These are phyloP conservation scores for Calocybe gangraenosa DNA, from an alignment of 768 basidiomycete species.

Conservation along the genomic window DNA sequence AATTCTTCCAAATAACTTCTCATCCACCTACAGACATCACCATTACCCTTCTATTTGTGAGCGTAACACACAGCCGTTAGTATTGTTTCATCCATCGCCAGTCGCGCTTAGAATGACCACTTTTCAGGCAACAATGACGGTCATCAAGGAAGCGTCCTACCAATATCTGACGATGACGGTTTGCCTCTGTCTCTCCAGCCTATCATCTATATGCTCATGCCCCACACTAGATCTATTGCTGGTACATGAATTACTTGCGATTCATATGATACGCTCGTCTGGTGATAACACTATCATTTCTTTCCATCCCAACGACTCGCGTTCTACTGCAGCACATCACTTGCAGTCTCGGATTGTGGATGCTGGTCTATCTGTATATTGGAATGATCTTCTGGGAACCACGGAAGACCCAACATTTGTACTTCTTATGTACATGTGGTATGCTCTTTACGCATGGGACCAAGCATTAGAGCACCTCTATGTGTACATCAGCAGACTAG, in stretches of 20 bases:
- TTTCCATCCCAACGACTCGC: slow-evolving; percentile 11
- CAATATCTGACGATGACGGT: slow-evolving; percentile 3
- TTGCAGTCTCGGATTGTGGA: slow-evolving; percentile 10
- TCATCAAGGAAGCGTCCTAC: slow-evolving; percentile 5
- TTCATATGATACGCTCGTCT: slow-evolving; percentile 31
- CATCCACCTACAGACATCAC: slow-evolving; percentile 39
- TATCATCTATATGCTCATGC: neutral
- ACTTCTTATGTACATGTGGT: slow-evolving; percentile 52
- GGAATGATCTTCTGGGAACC: slow-evolving; percentile 36
- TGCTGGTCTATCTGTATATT: slow-evolving; percentile 41
- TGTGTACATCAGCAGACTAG: slow-evolving; percentile 43
- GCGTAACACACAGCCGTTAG: neutral
- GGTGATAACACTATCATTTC: slow-evolving; percentile 12
- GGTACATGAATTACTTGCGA: slow-evolving; percentile 31
- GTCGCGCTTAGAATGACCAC: neutral
- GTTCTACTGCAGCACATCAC: slow-evolving; percentile 10
- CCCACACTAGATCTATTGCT: slow-evolving; percentile 19
- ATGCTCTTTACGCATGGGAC: slow-evolving; percentile 61
- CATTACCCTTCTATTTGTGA: slow-evolving; percentile 34
- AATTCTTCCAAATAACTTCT: slow-evolving; percentile 31
- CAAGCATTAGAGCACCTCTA: slow-evolving; percentile 53
- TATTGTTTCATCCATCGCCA: neutral
- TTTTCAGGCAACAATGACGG: neutral
- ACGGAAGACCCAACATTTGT: slow-evolving; percentile 54
- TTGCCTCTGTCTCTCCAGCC: neutral